Base-by-base conservation (phyloP, 768 basidiomycete species). In the Clitopilus hobsonii region DNA sequence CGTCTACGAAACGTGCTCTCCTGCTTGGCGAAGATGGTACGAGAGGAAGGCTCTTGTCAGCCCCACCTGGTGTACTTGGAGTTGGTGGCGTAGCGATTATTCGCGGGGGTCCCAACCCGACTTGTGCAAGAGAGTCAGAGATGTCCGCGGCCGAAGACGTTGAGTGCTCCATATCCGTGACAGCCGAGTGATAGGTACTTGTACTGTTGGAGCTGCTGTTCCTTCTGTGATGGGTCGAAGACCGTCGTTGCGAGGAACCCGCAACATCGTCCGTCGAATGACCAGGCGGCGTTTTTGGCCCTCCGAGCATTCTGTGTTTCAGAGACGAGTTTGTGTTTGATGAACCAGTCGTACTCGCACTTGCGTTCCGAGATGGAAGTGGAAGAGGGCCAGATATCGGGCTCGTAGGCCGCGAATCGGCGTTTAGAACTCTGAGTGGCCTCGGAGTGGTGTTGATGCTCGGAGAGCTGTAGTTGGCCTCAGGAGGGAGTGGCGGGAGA, bases 1-100 rank as follows among this genome's bases (percentile, higher is more conserved):
- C 49, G 23, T n/a, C 27, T 29, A 18, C 49, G 10, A 32, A 51
- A 13, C 18, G 30, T 1, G 49, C 30, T 51, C 30, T 14, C 27
- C 49, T 24, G 24, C 24, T 51, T 51, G 49, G 27, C 16, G 49
- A 51, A 5, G 24, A 13, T 13, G 49, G 49, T 6, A 51, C 29
- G 10, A 51, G 14, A 28, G n/a, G 49, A 18, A 32, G 49, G 13
- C 25, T 6, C 5, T 26, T 18, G 26, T 51, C 49, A n/a, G 5
- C 52, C 18, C 20, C 54, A 49, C 6, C 45, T 1, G 25, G n/a
- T 27, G 56, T 20, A 11, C 63, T 55, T 5, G 74, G 69, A 5
- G 71, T 72, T 11, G 71, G 64, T 1, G 73, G 69, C 20, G 70
- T 72, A 24, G 69, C 67, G 10, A 58, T 63, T 25, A 73, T 72